Percentiles rank a stretch among this genome's conserved stretches.
phyloP scores from a whole-genome alignment of 805 yeast genomes.

The Ogataea saltuana region DNA sequence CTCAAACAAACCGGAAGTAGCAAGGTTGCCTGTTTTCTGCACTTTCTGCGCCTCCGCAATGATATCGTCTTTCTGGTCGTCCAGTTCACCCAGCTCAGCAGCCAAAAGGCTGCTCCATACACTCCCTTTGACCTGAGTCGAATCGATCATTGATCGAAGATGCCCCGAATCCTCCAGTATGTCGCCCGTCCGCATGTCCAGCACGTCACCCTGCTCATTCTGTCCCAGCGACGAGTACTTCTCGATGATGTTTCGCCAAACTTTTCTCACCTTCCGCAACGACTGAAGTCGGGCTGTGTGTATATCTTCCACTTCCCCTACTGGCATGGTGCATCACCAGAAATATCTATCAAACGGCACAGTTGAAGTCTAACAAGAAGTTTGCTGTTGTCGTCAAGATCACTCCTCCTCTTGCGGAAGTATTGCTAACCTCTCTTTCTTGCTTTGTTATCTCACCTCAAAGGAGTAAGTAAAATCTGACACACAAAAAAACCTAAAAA shows the following conservation, averaged over 20 bases:
- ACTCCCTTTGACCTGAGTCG: conserved; percentile 25
- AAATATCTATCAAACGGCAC: no score
- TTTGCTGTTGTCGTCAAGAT: no score
- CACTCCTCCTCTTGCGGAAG: not conserved
- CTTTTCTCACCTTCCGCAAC: conserved; percentile 22
- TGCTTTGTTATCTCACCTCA: not conserved
- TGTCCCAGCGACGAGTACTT: conserved; percentile 51
- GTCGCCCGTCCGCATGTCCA: conserved; percentile 66
- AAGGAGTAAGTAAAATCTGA: conserved; percentile 6
- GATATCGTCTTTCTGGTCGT: conserved; percentile 5
- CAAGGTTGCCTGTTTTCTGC: conserved; percentile 11
- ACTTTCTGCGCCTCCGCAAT: conserved; percentile 1
- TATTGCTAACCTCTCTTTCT: not conserved
- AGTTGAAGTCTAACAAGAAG: no score
- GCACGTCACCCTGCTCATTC: conserved; percentile 57
- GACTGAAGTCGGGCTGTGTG: conserved; percentile 19
- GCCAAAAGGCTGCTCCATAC: conserved; percentile 43
- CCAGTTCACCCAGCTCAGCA: conserved; percentile 27
- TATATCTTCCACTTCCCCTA: conserved; percentile 15
- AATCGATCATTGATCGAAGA: conserved; percentile 45
- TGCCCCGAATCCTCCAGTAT: conserved; percentile 72
- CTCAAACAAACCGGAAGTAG: not conserved
- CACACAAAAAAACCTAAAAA: conserved; percentile 9
- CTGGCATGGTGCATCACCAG: conserved; percentile 4
- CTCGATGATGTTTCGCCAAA: conserved; percentile 55